Evolutionary conservation across 805 yeast genomes (phyloP).

Genomic region (Candida endomychidarum): DNA sequence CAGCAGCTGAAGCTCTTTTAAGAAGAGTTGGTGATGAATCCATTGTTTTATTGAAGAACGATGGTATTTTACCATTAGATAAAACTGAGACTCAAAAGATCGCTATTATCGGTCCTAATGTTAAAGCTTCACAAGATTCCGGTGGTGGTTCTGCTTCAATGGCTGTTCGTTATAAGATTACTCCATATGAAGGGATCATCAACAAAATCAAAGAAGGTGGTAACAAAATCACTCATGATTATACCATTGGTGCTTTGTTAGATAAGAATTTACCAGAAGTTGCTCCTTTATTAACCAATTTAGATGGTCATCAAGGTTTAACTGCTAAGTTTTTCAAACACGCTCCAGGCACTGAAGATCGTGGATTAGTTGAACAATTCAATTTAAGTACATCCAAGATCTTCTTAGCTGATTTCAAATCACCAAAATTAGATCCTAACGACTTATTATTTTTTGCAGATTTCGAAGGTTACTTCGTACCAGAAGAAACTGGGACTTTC

Average conservation of each 20-base stretch:
- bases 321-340: constrained; percentile 20
- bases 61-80: constrained; percentile 47
- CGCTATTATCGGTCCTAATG: constrained; percentile 63
- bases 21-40: constrained; percentile 51
- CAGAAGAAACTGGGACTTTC: constrained; percentile 49
- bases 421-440: constrained; percentile 20
- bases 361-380: constrained; percentile 19
- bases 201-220: constrained; percentile 27
- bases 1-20: constrained; percentile 44
- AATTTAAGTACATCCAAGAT: constrained; percentile 21
- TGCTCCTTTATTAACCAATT: constrained; percentile 19
- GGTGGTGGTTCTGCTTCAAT: constrained; percentile 67
- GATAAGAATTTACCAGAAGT: constrained; percentile 33
- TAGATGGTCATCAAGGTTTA: constrained; percentile 24
- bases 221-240: constrained; percentile 22
- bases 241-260: constrained; percentile 34
- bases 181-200: constrained; percentile 49
- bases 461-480: constrained; percentile 43
- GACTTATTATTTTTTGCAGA: constrained; percentile 40
- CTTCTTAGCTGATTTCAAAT: constrained; percentile 24
- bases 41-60: constrained; percentile 58
- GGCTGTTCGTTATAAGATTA: constrained; percentile 45
- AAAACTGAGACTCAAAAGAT: constrained; percentile 23
- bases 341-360: constrained; percentile 15
- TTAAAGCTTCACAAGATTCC: constrained; percentile 47